Evolutionary conservation across 306 rosid species (phyloP).

Genomic region (Biancaea sappan): DNA sequence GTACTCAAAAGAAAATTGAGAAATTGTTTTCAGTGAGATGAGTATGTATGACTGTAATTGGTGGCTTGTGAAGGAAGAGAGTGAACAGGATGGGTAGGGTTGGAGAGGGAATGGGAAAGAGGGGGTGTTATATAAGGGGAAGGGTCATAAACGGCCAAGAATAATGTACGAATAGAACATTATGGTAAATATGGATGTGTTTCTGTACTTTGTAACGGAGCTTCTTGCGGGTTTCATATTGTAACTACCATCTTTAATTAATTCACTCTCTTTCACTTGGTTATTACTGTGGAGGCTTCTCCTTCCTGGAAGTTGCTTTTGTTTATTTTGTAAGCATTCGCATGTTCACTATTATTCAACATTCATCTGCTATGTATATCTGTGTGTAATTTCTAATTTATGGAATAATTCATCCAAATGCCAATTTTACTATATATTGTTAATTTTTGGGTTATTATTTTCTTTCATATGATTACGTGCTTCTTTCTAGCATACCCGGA

Average conservation of each 20-base stretch:
- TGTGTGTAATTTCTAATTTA: no score
- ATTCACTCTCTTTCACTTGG: conserved; percentile 16
- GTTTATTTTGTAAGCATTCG: not conserved
- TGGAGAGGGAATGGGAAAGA: conserved; percentile 9
- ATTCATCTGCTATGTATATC: not conserved
- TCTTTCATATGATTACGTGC: no score
- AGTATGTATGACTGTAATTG: not conserved
- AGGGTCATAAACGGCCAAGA: conserved; percentile 8
- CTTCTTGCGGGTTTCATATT: conserved; percentile 22
- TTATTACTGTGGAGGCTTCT: conserved; percentile 25
- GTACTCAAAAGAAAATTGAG: no score
- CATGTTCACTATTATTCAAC: not conserved
- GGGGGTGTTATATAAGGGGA: conserved; percentile 32
- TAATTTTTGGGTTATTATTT: no score
- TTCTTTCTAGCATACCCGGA: no score
- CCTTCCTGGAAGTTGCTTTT: conserved; percentile 63
- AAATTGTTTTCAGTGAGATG: not conserved
- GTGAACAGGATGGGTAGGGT: conserved; percentile 26
- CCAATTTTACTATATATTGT: no score
- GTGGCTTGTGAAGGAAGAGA: conserved; percentile 31
- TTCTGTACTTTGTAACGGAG: conserved; percentile 14
- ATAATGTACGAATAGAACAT: not conserved
- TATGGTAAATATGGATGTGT: not conserved
- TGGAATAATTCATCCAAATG: no score
- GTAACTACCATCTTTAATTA: not conserved